Evolutionary conservation across 805 yeast genomes (phyloP).

Genomic region (Metschnikowia aberdeeniae): DNA sequence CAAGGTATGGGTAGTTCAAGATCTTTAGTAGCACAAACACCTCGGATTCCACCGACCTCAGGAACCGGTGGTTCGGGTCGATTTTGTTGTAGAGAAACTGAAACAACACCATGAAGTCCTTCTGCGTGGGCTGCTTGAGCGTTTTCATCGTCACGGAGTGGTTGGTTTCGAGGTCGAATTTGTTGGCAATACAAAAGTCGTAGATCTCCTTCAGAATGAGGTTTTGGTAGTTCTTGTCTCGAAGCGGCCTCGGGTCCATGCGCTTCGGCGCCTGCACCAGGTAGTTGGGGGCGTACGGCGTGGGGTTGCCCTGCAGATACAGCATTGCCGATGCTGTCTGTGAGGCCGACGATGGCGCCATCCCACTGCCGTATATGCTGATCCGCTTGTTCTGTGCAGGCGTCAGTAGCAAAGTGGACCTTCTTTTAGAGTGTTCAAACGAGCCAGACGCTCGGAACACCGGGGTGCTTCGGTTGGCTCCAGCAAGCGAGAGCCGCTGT

Average conservation of each 20-base stretch:
- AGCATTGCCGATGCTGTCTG: slow-evolving; percentile 4
- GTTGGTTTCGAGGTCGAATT: slow-evolving; percentile 72
- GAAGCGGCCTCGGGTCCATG: slow-evolving; percentile 69
- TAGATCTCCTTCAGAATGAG: slow-evolving; percentile 63
- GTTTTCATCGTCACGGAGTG: slow-evolving; percentile 64
- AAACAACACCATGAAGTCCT: slow-evolving; percentile 74
- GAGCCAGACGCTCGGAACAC: slow-evolving; percentile 18
- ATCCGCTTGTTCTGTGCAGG: slow-evolving; percentile 29
- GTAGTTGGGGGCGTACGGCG: background rate
- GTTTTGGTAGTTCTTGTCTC: slow-evolving; percentile 66
- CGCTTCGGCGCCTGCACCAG: background rate
- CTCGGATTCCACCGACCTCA: slow-evolving; percentile 68
- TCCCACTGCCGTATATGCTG: slow-evolving; percentile 7
- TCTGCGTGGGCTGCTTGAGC: slow-evolving; percentile 76
- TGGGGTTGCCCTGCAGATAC: slow-evolving; percentile 5
- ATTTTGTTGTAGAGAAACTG: slow-evolving; percentile 72
- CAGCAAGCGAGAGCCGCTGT: slow-evolving; percentile 18
- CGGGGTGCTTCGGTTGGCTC: slow-evolving; percentile 16
- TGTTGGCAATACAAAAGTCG: slow-evolving; percentile 57
- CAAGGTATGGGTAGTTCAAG: slow-evolving; percentile 75
- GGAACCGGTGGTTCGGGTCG: slow-evolving; percentile 75
- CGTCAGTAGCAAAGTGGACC: slow-evolving; percentile 28
- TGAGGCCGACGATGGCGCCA: background rate
- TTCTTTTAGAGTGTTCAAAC: slow-evolving; percentile 22
- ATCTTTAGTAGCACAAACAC: slow-evolving; percentile 62